Percentiles rank a stretch among this genome's conserved stretches.
Evolutionary conservation across 768 basidiomycete species (phyloP).

Genomic region (Russula ochroleuca): DNA sequence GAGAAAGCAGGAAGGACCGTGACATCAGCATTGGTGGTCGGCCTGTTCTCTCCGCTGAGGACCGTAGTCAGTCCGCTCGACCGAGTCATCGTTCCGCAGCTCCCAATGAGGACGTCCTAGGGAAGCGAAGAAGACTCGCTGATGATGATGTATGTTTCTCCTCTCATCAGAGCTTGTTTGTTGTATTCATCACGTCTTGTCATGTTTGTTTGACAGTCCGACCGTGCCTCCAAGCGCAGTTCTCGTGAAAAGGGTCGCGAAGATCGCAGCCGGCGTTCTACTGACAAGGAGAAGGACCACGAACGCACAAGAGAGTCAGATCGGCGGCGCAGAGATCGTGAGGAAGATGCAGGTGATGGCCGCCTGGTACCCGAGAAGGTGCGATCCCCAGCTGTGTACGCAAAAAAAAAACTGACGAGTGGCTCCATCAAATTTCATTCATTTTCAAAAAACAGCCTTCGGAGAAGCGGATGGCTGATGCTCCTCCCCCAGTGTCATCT

Average conservation of each 20-base stretch:
- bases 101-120: constrained; percentile 58
- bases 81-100: constrained; percentile 53
- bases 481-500: constrained; percentile 35
- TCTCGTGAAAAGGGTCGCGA: constrained; percentile 76
- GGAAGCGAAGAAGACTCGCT: constrained; percentile 61
- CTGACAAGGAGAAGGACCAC: constrained; percentile 60
- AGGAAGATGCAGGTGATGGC: constrained; percentile 46
- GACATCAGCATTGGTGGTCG: constrained; percentile 39
- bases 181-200: neutral
- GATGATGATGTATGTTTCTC: constrained; percentile 66
- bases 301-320: constrained; percentile 66
- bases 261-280: constrained; percentile 59
- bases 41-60: constrained; percentile 44
- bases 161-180: neutral
- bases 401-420: neutral
- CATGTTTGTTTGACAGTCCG: constrained; percentile 44
- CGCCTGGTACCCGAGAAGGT: constrained; percentile 56
- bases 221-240: constrained; percentile 74
- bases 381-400: constrained; percentile 23
- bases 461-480: constrained; percentile 57
- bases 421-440: neutral
- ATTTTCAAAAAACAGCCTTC: constrained; percentile 35
- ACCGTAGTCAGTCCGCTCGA: constrained; percentile 53
- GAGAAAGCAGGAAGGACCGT: constrained; percentile 59
- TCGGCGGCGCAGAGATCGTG: constrained; percentile 62